Evolutionary conservation across 805 yeast genomes (phyloP), one percentile per base, ranked within the genome.

Genomic region (Zygosaccharomyces lentus): DNA sequence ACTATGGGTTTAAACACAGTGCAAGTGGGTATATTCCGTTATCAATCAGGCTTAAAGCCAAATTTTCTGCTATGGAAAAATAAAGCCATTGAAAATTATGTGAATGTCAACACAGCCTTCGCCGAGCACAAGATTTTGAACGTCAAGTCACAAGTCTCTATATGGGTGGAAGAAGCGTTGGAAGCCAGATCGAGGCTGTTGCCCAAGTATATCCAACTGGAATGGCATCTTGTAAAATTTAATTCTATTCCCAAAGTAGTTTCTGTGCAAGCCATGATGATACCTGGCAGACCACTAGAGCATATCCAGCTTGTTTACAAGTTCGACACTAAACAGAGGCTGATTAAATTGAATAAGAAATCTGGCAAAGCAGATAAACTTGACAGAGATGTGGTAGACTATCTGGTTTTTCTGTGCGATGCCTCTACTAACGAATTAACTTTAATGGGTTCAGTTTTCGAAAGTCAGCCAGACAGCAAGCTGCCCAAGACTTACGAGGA

Each of bases 51-150:
- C 31, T 61, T 76, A 46, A 84, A 80, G 64, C 87, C 90, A 26
- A 69, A 79, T 35, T 84, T 83, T 53, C 62, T 80, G 16, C 76
- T 81, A 49, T 90, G 96, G 96, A 87, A 86, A 64, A 91, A 88
- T 65, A 75, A 75, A 25, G 95, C 95, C 6, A 80, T 90, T 55
- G 87, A 87, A 55, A 72, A 72, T 41, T 89, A 81, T 64, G 84
- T 84, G 24, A 77, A 78, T 47, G 83, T 87, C n/a, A 88, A 90
- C 67, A 80, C 81, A 58, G 81, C 88, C 2, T 90, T 90, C 71
- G 91, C 95, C 2, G 61, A 71, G 15, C 72, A 71, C 26, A 72
- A 81, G 52, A 59, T 87, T 37, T 68, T 65, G 27, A 56, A 72
- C 10, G 68, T 80, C 9, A 71, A 70, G 47, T 68, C 71, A 34